Evolutionary conservation across 2,329 filamentous ascomycete species (phyloP).

Genomic region (Beauveria asiatica): DNA sequence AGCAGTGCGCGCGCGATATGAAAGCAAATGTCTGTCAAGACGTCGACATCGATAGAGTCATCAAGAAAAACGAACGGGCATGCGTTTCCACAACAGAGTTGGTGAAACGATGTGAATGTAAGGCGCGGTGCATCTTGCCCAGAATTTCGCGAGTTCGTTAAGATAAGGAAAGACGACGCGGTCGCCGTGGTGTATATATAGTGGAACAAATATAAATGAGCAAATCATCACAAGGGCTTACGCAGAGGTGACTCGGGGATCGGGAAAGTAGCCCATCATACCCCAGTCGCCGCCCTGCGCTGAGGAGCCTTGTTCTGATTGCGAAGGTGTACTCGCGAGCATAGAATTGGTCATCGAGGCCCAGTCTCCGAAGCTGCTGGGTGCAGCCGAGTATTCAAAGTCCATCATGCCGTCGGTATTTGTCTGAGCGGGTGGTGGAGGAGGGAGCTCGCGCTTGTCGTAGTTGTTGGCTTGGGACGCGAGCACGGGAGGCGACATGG

Average conservation of each 20-base stretch:
- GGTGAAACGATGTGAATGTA: not conserved
- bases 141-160: not conserved
- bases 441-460: constrained; percentile 30
- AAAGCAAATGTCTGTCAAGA: constrained; percentile 9
- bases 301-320: constrained; percentile 14
- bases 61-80: not conserved
- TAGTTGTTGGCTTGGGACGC: constrained; percentile 21
- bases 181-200: not conserved
- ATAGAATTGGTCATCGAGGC: constrained; percentile 29
- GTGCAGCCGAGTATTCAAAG: constrained; percentile 33
- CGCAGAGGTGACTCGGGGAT: constrained; percentile 24
- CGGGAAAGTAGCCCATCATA: constrained; percentile 28
- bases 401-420: constrained; percentile 30
- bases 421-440: constrained; percentile 20
- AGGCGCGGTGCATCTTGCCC: not conserved
- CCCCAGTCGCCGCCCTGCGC: constrained; percentile 19
- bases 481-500: constrained; percentile 19
- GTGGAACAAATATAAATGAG: not conserved
- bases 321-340: constrained; percentile 20
- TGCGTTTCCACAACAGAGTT: not conserved
- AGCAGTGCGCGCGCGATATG: not conserved
- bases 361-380: constrained; percentile 34
- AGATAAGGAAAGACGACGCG: not conserved
- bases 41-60: constrained; percentile 10
- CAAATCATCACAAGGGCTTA: constrained; percentile 7